Conservation (phyloP, 441 rosid species). For the Capsella rubella region DNA sequence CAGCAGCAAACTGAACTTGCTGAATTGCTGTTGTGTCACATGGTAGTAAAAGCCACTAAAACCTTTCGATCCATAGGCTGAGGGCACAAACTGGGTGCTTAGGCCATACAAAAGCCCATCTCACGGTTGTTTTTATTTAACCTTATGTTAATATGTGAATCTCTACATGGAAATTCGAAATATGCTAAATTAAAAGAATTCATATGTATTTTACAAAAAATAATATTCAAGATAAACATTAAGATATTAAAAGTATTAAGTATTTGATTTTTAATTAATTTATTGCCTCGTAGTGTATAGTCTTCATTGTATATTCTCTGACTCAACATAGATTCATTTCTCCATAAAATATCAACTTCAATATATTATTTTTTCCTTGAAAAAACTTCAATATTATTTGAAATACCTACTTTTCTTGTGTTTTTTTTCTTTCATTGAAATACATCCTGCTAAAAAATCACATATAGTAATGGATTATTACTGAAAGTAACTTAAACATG, state of each 20-base stretch:
- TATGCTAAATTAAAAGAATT: not conserved
- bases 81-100: not conserved
- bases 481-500: constrained; percentile 4
- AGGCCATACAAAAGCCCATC: too few species aligned
- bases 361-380: not conserved
- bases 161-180: not conserved
- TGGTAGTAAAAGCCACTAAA: not conserved
- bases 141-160: not conserved
- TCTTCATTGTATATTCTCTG: not conserved
- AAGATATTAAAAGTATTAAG: not conserved
- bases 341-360: not conserved
- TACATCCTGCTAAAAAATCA: not conserved
- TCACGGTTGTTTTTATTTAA: too few species aligned
- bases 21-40: not conserved
- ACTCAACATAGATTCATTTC: not conserved
- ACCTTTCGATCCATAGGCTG: not conserved
- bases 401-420: not conserved
- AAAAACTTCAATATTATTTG: not conserved
- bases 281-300: not conserved
- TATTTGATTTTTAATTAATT: not conserved
- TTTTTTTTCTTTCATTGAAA: too few species aligned
- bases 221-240: not conserved
- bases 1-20: not conserved
- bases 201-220: not conserved
- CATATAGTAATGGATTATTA: not conserved